Conservation (phyloP, 2,329 filamentous ascomycete species). For the Penicillium corylophilum region DNA sequence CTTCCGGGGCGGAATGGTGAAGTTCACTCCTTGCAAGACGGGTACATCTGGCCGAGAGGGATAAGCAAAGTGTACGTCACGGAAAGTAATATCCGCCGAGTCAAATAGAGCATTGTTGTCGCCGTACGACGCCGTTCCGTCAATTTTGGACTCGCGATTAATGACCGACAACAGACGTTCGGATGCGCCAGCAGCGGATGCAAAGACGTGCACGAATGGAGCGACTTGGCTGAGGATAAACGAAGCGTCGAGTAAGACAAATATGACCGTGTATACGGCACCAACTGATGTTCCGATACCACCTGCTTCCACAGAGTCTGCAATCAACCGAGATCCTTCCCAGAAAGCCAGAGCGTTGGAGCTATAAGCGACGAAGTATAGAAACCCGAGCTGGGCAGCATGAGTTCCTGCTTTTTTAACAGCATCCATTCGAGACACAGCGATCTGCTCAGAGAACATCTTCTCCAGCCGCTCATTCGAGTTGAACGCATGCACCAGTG, state of each 20-base stretch:
- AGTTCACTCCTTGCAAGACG: conserved; percentile 33
- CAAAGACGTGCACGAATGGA: conserved; percentile 48
- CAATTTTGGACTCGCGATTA: conserved; percentile 50
- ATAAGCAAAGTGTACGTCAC: conserved; percentile 38
- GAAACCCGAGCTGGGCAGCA: conserved; percentile 58
- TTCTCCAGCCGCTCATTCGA: conserved; percentile 59
- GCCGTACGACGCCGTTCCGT: conserved; percentile 34
- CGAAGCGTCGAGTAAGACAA: conserved; percentile 39
- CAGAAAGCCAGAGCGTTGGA: conserved; percentile 67
- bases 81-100: conserved; percentile 29
- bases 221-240: conserved; percentile 41
- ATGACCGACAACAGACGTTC: conserved; percentile 60
- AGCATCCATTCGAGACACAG: conserved; percentile 50
- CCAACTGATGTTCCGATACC: conserved; percentile 30
- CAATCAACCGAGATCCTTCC: conserved; percentile 61
- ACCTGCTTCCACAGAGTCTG: conserved; percentile 27
- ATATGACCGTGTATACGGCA: conserved; percentile 39
- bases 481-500: conserved; percentile 63
- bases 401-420: conserved; percentile 58
- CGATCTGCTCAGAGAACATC: conserved; percentile 56
- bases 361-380: conserved; percentile 67
- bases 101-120: conserved; percentile 24
- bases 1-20: conserved; percentile 35
- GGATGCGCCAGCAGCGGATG: conserved; percentile 53
- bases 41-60: conserved; percentile 38